Percentiles rank a stretch among this genome's conserved stretches.
phyloP scores from a whole-genome alignment of 768 basidiomycete genomes.

The Punctularia strigosozonata region DNA sequence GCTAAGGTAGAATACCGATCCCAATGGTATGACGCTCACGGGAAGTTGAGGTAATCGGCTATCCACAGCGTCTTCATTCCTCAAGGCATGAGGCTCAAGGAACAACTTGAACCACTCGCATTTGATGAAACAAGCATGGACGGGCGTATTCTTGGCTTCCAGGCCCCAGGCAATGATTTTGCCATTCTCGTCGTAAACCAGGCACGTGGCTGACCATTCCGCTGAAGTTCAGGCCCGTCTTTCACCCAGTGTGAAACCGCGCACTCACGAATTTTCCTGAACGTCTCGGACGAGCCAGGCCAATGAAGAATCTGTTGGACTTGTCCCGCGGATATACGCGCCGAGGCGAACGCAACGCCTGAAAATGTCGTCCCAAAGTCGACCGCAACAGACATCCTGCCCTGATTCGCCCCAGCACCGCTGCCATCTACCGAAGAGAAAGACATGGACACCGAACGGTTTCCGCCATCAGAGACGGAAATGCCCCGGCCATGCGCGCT shows the following conservation, averaged over 20 bases:
- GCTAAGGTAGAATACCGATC: slow-evolving; percentile 1
- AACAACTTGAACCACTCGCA: slow-evolving; percentile 79
- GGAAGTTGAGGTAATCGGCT: slow-evolving; percentile 71
- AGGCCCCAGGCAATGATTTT: slow-evolving; percentile 76
- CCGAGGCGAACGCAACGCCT: slow-evolving; percentile 83
- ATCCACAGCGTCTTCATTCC: slow-evolving; percentile 60
- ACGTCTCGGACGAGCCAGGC: slow-evolving; percentile 80
- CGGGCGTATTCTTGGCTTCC: slow-evolving; percentile 73
- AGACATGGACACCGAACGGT: background rate
- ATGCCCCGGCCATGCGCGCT: too few relatives aligned
- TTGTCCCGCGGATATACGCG: slow-evolving; percentile 64
- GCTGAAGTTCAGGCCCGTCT: slow-evolving; percentile 5
- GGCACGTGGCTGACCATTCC: slow-evolving; percentile 76
- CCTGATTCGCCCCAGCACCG: background rate
- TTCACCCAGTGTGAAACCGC: slow-evolving; percentile 2
- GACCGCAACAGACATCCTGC: too few relatives aligned
- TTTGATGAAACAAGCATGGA: slow-evolving; percentile 48
- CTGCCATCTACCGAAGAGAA: background rate
- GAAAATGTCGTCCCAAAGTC: too few relatives aligned
- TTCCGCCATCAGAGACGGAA: background rate
- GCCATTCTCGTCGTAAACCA: slow-evolving; percentile 67
- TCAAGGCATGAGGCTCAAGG: slow-evolving; percentile 69
- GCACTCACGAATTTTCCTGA: slow-evolving; percentile 63
- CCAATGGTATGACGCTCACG: slow-evolving; percentile 31
- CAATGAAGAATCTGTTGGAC: slow-evolving; percentile 80